These are phyloP conservation scores for Aspergillus hortae DNA, from an alignment of 2,329 filamentous ascomycete species.

Conservation along the genomic window DNA sequence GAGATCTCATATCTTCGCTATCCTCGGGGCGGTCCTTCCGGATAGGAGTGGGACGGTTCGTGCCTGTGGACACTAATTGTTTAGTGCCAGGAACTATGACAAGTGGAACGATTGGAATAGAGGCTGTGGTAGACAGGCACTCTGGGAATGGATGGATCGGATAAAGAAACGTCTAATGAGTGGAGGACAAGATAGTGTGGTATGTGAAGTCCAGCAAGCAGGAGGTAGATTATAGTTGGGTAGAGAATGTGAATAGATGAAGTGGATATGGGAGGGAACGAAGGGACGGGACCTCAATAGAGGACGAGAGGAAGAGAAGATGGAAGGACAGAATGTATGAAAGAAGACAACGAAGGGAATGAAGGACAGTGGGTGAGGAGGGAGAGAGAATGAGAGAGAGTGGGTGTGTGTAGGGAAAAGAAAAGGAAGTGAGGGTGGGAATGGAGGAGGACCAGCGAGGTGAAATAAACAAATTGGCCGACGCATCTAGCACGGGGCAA, in stretches of 20 bases:
- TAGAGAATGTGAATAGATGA: conserved; percentile 2
- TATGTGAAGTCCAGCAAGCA: not conserved
- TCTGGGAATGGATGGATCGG: not conserved
- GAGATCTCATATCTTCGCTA: conserved; percentile 36
- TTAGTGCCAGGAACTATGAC: conserved; percentile 13
- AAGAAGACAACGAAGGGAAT: conserved; percentile 14
- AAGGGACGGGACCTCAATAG: not conserved
- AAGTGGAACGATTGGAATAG: not conserved
- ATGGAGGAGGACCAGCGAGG: conserved; percentile 32
- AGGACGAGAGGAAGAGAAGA: conserved; percentile 5
- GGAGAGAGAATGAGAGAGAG: conserved; percentile 1
- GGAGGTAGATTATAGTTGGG: not conserved
- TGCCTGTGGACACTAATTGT: conserved; percentile 25
- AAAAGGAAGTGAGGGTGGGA: conserved; percentile 27
- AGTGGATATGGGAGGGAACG: not conserved
- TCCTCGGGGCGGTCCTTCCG: conserved; percentile 27
- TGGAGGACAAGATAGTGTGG: not conserved
- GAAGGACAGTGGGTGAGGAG: conserved; percentile 16
- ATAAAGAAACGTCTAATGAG: not conserved
- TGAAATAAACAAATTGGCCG: conserved; percentile 39
- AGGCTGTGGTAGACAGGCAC: not conserved
- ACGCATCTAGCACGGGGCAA: conserved; percentile 25
- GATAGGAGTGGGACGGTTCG: conserved; percentile 23
- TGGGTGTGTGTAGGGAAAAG: conserved; percentile 16
- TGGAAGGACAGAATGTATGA: conserved; percentile 8